phyloP scores from a whole-genome alignment of 2,329 filamentous ascomycete species.

The Rugonectria rugulosa region DNA sequence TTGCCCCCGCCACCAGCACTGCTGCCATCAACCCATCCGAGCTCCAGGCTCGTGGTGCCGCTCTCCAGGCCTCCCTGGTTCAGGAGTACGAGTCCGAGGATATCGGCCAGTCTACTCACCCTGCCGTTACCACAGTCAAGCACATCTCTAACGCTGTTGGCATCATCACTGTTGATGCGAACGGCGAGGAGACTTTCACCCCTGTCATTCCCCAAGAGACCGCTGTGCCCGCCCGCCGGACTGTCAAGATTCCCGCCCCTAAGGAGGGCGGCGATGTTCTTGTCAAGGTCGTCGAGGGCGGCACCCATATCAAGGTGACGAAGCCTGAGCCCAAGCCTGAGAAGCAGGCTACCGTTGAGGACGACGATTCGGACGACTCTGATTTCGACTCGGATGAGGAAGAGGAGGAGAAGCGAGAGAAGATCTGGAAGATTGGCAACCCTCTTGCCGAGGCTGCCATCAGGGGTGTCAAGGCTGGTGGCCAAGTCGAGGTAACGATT shows the following conservation, averaged over 20 bases:
- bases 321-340: slow-evolving; percentile 83
- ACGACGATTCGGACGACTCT: slow-evolving; percentile 71
- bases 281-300: slow-evolving; percentile 86
- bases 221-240: slow-evolving; percentile 86
- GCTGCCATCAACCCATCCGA: slow-evolving; percentile 93
- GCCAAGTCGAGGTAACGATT: slow-evolving; percentile 92
- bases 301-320: slow-evolving; percentile 90
- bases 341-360: slow-evolving; percentile 68
- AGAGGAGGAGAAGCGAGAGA: slow-evolving; percentile 86
- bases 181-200: slow-evolving; percentile 75
- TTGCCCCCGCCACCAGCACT: slow-evolving; percentile 81
- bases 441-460: slow-evolving; percentile 86
- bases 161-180: slow-evolving; percentile 71
- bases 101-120: slow-evolving; percentile 95
- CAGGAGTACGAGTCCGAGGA: slow-evolving; percentile 93
- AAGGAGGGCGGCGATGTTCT: slow-evolving; percentile 87
- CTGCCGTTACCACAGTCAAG: slow-evolving; percentile 91
- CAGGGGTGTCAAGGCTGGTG: slow-evolving; percentile 83
- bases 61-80: slow-evolving; percentile 93
- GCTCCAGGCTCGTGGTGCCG: slow-evolving; percentile 85
- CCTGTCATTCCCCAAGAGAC: slow-evolving; percentile 87
- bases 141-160: slow-evolving; percentile 91
- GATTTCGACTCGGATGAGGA: slow-evolving; percentile 68
- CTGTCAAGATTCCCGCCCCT: slow-evolving; percentile 78
- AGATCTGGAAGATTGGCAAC: slow-evolving; percentile 88